Conservation (phyloP, 2,329 filamentous ascomycete species). For the Fusarium nisikadoi region DNA sequence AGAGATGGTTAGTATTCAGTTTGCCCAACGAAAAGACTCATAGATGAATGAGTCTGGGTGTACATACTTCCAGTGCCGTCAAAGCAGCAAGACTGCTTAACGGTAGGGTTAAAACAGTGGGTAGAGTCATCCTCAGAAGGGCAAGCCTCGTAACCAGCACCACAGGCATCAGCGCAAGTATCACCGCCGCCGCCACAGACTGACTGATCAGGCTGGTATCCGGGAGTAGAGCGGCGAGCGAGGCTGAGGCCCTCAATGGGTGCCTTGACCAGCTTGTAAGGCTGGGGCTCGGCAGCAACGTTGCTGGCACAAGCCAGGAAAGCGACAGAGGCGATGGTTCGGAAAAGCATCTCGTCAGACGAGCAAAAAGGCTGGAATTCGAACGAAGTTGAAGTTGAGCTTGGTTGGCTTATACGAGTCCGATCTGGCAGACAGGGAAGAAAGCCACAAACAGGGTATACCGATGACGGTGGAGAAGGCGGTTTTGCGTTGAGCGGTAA, state of each 20-base stretch:
- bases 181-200: slow-evolving; percentile 58
- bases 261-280: slow-evolving; percentile 53
- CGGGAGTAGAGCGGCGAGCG: slow-evolving; percentile 56
- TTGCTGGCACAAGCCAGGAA: slow-evolving; percentile 50
- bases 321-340: slow-evolving; percentile 47
- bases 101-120: slow-evolving; percentile 68
- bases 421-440: slow-evolving; percentile 33
- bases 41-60: not conserved
- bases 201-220: slow-evolving; percentile 61
- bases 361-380: not conserved
- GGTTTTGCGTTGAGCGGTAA: slow-evolving; percentile 21
- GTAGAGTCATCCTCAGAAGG: slow-evolving; percentile 58
- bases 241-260: slow-evolving; percentile 54
- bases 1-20: slow-evolving; percentile 17
- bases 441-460: slow-evolving; percentile 40
- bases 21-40: not conserved
- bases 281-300: slow-evolving; percentile 47
- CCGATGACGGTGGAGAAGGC: slow-evolving; percentile 28
- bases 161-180: slow-evolving; percentile 67
- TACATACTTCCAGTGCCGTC: slow-evolving; percentile 66
- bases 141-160: slow-evolving; percentile 61
- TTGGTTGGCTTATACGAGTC: slow-evolving; percentile 21
- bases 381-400: slow-evolving; percentile 16
- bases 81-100: slow-evolving; percentile 66
- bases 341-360: slow-evolving; percentile 51